Percentiles rank a stretch among this genome's conserved stretches.
These are phyloP conservation scores for Alternaria arborescens DNA, from an alignment of 2,329 filamentous ascomycete genomes.

Conservation along the genomic window DNA sequence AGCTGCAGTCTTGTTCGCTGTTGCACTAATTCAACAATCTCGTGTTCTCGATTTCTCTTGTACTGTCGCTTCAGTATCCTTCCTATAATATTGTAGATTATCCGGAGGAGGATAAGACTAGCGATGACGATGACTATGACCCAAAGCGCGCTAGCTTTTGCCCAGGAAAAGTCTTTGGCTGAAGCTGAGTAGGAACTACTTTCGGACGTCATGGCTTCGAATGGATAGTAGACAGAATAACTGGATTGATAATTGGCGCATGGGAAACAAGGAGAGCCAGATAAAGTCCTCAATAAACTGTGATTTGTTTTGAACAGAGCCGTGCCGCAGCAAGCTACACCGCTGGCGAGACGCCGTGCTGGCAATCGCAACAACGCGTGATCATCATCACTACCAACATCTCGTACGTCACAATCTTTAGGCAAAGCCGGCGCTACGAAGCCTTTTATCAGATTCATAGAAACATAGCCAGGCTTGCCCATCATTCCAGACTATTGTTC, in stretches of 20 bases:
- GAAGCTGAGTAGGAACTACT: background rate
- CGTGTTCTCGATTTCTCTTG: background rate
- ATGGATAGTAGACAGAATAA: background rate
- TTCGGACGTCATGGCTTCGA: background rate
- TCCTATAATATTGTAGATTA: background rate
- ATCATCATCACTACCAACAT: background rate
- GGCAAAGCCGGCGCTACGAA: background rate
- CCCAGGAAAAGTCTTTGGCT: constrained; percentile 6
- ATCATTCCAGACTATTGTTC: too few species aligned
- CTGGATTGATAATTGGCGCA: background rate
- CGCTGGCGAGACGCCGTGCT: background rate
- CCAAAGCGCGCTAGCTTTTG: constrained; percentile 4
- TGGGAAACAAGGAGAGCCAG: background rate
- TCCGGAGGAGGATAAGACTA: background rate
- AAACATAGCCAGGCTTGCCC: background rate
- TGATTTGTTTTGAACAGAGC: background rate
- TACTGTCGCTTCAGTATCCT: background rate
- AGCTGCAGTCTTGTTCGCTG: background rate
- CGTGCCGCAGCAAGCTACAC: background rate
- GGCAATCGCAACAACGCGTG: background rate
- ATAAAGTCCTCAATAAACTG: background rate
- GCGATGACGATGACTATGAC: background rate
- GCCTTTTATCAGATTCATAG: background rate
- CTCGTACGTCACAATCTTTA: background rate
- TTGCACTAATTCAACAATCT: background rate